These are phyloP conservation scores for Verticillium dahliae DNA, from an alignment of 2,329 filamentous ascomycete genomes.

Conservation along the genomic window DNA sequence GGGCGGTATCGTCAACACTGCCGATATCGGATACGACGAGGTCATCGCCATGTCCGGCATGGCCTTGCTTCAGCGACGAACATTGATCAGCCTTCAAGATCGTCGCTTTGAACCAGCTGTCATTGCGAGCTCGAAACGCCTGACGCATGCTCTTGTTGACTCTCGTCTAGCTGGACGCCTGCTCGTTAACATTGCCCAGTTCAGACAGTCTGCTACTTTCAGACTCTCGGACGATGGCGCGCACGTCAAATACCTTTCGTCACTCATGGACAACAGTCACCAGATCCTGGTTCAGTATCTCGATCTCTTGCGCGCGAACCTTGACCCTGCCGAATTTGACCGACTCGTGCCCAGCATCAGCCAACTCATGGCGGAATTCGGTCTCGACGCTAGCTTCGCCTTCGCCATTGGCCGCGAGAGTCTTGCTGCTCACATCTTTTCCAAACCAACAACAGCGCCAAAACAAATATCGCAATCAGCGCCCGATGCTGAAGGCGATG, in stretches of 20 bases:
- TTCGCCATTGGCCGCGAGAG: constrained; percentile 78
- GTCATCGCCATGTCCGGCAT: constrained; percentile 85
- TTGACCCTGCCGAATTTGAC: constrained; percentile 72
- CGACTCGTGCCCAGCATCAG: constrained; percentile 67
- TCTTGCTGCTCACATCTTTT: constrained; percentile 58
- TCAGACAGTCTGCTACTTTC: constrained; percentile 80
- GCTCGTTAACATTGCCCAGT: constrained; percentile 85
- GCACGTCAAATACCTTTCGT: constrained; percentile 83
- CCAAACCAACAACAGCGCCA: constrained; percentile 17
- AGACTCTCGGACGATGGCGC: constrained; percentile 63
- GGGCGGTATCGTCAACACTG: constrained; percentile 84
- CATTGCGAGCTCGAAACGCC: constrained; percentile 62
- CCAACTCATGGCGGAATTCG: constrained; percentile 69
- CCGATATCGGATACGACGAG: constrained; percentile 83
- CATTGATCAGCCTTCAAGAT: constrained; percentile 73
- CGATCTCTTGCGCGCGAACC: constrained; percentile 76
- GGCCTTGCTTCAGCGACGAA: constrained; percentile 70
- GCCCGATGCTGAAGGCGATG: constrained; percentile 51
- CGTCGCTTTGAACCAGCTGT: constrained; percentile 65
- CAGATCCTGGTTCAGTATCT: constrained; percentile 81
- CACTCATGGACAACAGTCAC: constrained; percentile 85
- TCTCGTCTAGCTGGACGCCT: constrained; percentile 74
- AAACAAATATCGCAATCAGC: constrained; percentile 16
- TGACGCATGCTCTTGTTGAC: constrained; percentile 73
- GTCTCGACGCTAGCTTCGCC: constrained; percentile 72